phyloP scores from a whole-genome alignment of 805 yeast species.

The Alloascoidea hylecoeti region DNA sequence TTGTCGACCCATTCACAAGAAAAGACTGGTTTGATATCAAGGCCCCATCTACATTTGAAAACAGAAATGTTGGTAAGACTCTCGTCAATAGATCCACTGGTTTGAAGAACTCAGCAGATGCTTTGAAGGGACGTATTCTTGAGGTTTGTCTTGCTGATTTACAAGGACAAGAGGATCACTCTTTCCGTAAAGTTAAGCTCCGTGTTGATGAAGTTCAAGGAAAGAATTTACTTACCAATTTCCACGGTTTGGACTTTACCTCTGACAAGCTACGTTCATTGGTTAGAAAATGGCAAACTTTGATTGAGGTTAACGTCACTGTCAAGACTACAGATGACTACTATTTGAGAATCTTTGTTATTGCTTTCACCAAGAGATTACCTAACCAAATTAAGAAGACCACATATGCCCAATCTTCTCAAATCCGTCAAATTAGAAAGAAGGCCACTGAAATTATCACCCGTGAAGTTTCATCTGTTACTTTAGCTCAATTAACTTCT shows the following conservation, averaged over 20 bases:
- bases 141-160: slow-evolving; percentile 94
- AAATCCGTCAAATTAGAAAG: slow-evolving; percentile 94
- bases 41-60: slow-evolving; percentile 97
- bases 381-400: slow-evolving; percentile 96
- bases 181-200: slow-evolving; percentile 93
- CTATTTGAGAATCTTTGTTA: slow-evolving; percentile 90
- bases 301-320: slow-evolving; percentile 96
- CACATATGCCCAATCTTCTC: slow-evolving; percentile 94
- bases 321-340: slow-evolving; percentile 97
- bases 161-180: slow-evolving; percentile 98
- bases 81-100: slow-evolving; percentile 97
- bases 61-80: slow-evolving; percentile 98
- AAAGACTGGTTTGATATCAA: slow-evolving; percentile 98
- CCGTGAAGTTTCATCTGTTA: slow-evolving; percentile 90
- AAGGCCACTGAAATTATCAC: slow-evolving; percentile 93
- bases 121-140: slow-evolving; percentile 94
- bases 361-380: slow-evolving; percentile 97
- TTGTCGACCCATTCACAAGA: slow-evolving; percentile 98
- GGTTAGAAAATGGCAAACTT: slow-evolving; percentile 98
- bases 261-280: slow-evolving; percentile 94
- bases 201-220: slow-evolving; percentile 99
- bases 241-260: slow-evolving; percentile 98
- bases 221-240: slow-evolving; percentile 96
- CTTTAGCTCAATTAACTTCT: slow-evolving; percentile 92
- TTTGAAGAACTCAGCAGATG: slow-evolving; percentile 95